Evolutionary conservation across 257 asterid genomes (phyloP).

Genomic region (Jacaranda copaia): DNA sequence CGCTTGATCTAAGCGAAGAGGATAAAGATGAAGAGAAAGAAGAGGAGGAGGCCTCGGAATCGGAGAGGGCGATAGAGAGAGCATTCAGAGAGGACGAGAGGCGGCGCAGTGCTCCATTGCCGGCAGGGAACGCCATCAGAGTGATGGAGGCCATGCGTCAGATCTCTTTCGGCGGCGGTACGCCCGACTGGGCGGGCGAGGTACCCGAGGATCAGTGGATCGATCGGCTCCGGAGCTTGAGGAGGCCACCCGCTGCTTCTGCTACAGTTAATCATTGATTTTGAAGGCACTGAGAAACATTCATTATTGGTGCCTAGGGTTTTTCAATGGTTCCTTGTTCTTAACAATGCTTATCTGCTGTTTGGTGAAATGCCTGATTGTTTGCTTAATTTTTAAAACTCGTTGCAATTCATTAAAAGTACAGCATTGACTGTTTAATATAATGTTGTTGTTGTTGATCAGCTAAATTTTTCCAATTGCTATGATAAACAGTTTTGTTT

Average conservation of each 20-base stretch:
- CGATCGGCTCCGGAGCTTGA: slow-evolving; percentile 53
- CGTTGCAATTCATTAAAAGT: neutral
- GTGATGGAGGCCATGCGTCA: slow-evolving; percentile 87
- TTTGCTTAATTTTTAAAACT: neutral
- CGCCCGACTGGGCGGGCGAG: slow-evolving; percentile 79
- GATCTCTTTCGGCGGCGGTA: slow-evolving; percentile 65
- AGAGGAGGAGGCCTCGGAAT: slow-evolving; percentile 52
- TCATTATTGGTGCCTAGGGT: neutral
- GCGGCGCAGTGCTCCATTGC: slow-evolving; percentile 78
- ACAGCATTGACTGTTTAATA: neutral
- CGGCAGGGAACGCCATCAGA: slow-evolving; percentile 72
- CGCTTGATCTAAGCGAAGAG: slow-evolving; percentile 67
- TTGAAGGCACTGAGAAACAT: neutral
- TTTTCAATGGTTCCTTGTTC: neutral
- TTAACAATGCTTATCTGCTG: neutral
- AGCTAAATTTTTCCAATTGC: neutral
- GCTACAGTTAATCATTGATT: slow-evolving; percentile 28
- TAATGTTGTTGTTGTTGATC: neutral
- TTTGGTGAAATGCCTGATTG: slow-evolving; percentile 3
- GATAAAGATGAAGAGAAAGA: slow-evolving; percentile 42
- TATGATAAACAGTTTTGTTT: neutral
- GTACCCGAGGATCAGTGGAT: slow-evolving; percentile 83
- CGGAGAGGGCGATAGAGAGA: slow-evolving; percentile 57
- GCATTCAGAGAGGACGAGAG: slow-evolving; percentile 80
- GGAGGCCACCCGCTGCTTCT: slow-evolving; percentile 36